Percentiles rank a stretch among this genome's conserved stretches.
Conservation (phyloP, 768 basidiomycete genomes). For the Gyrodon lividus region DNA sequence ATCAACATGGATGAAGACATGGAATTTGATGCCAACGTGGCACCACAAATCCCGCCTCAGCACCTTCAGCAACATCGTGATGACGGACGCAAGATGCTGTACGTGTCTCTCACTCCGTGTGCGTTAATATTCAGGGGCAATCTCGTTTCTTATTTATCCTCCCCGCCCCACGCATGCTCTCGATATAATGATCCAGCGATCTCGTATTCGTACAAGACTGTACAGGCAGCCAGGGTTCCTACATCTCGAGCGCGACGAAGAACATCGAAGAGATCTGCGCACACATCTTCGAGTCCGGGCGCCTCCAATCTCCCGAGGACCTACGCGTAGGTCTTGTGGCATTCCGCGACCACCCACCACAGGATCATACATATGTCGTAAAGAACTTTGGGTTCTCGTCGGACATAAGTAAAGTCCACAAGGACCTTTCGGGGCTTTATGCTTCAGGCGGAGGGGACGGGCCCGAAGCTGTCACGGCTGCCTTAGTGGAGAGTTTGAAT, state of each 20-base stretch:
- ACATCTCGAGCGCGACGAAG: constrained; percentile 91
- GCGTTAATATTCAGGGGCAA: constrained; percentile 10
- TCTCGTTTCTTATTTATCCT: constrained; percentile 8
- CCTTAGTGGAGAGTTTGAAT: constrained; percentile 77
- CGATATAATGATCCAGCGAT: constrained; percentile 50
- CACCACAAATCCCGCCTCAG: constrained; percentile 33
- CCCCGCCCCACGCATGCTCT: background rate
- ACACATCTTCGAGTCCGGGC: constrained; percentile 92
- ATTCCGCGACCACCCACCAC: constrained; percentile 95
- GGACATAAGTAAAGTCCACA: constrained; percentile 84
- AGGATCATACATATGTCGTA: constrained; percentile 92
- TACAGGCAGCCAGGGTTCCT: constrained; percentile 88
- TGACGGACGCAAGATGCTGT: constrained; percentile 71
- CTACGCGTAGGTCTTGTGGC: constrained; percentile 90
- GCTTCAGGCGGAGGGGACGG: constrained; percentile 93
- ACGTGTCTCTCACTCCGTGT: constrained; percentile 33
- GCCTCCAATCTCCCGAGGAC: constrained; percentile 83
- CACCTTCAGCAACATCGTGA: constrained; percentile 37
- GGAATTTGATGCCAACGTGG: constrained; percentile 53
- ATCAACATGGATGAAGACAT: constrained; percentile 80
- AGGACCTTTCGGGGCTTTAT: constrained; percentile 78
- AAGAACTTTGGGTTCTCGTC: constrained; percentile 95
- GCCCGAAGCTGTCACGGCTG: constrained; percentile 95
- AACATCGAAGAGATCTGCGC: constrained; percentile 96
- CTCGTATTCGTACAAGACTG: constrained; percentile 96